Evolutionary conservation across 257 asterid genomes (phyloP), one percentile per base, ranked within the genome.

Genomic region (Parsonsia alboflavescens): DNA sequence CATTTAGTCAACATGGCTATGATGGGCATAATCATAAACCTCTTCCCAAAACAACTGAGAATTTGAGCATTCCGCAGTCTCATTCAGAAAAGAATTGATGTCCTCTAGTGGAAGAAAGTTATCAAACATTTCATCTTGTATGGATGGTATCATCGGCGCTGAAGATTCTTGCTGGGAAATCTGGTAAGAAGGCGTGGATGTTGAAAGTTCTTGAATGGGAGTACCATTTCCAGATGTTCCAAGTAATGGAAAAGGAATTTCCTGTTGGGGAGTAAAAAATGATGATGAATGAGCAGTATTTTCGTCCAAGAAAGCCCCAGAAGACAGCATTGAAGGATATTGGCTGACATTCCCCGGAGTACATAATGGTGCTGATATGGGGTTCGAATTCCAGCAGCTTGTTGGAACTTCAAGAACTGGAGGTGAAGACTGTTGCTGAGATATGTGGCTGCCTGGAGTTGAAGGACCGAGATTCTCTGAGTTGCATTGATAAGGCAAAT

Each of bases 31-130:
- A 11, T 76, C 83, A 72, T 82, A 76, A 41, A 78, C 84, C n/a
- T 39, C 70, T n/a, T 69, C 80, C 85, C 87, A 80, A 68, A 80
- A 82, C 70, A 66, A 70, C n/a, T 68, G 78, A 70, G 80, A 39
- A 41, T 76, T 79, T 36, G 77, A 30, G 80, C 61, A 50, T 44
- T 68, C 87, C 28, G 79, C 74, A 6, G 26, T 64, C 70, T 75
- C 86, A 64, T 78, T 79, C 33, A 73, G 26, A 70, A 73, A 45
- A 49, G 74, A 39, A 56, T 79, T 83, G 10, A 66, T 53, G 68
- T 73, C 84, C 46, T 63, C 78, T 48, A 73, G 77, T 26, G 63
- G 74, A 39, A 78, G 75, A 67, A 82, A 75, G 3, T 63, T 75
- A 67, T 84, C 75, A 0, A 82, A 58, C 21, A 13, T 21, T 41